phyloP scores from a whole-genome alignment of 805 yeast genomes.

The Hanseniaspora taiwanica region DNA sequence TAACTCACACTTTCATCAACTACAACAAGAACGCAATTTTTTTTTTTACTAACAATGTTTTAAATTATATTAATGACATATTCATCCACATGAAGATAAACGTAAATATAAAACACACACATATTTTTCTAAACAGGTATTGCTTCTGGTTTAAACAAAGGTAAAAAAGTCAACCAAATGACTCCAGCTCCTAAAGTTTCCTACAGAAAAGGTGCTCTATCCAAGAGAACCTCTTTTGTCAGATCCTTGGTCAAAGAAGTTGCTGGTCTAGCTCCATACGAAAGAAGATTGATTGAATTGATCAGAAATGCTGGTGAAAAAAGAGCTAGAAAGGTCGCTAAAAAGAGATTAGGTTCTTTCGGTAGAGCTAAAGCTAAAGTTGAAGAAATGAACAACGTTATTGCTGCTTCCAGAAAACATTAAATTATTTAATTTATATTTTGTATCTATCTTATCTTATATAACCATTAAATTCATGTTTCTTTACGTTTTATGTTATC shows the following conservation, averaged over 20 bases:
- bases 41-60: too few relatives aligned
- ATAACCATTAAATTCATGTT: too few relatives aligned
- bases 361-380: slow-evolving; percentile 99
- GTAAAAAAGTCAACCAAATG: slow-evolving; percentile 86
- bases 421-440: not conserved
- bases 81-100: not conserved
- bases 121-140: slow-evolving; percentile 39
- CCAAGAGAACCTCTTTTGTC: slow-evolving; percentile 93
- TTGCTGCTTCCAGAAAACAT: slow-evolving; percentile 86
- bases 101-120: not conserved
- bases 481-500: too few relatives aligned
- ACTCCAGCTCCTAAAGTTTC: slow-evolving; percentile 81
- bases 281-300: slow-evolving; percentile 98
- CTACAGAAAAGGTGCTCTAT: slow-evolving; percentile 90
- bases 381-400: slow-evolving; percentile 94
- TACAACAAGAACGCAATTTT: too few relatives aligned
- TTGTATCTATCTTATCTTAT: not conserved
- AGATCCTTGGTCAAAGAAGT: slow-evolving; percentile 94
- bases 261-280: slow-evolving; percentile 98
- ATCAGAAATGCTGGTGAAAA: slow-evolving; percentile 99
- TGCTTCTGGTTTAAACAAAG: slow-evolving; percentile 98
- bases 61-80: not conserved
- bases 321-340: slow-evolving; percentile 99
- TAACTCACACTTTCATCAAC: too few relatives aligned
- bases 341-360: slow-evolving; percentile 99